Conservation (phyloP, 2,329 filamentous ascomycete genomes). For the Pseudogymnoascus sp. region DNA sequence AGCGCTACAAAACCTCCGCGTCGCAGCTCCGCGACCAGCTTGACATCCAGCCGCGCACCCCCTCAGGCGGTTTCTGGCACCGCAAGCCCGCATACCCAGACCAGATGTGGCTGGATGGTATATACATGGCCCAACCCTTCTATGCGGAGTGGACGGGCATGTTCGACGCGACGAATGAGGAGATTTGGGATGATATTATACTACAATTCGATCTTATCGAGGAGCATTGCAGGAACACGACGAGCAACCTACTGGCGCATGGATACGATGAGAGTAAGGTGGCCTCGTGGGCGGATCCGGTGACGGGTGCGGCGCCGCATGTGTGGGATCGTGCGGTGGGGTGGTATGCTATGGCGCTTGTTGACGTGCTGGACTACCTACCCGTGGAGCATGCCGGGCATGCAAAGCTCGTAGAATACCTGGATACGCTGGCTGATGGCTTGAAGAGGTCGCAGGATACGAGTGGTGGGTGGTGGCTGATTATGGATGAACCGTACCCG, state of each 20-base stretch:
- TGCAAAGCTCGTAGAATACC: conserved; percentile 10
- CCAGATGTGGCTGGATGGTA: conserved; percentile 53
- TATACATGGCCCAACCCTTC: conserved; percentile 39
- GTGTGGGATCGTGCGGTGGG: conserved; percentile 34
- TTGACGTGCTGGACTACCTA: conserved; percentile 30
- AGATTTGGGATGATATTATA: conserved; percentile 26
- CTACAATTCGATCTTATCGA: conserved; percentile 24
- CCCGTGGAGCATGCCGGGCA: conserved; percentile 19
- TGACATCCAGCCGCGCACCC: conserved; percentile 42
- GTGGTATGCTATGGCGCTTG: conserved; percentile 33
- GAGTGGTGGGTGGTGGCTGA: conserved; percentile 34
- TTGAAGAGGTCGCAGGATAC: conserved; percentile 18
- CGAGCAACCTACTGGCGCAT: conserved; percentile 28
- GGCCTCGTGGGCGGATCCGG: conserved; percentile 30
- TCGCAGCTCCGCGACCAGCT: conserved; percentile 39
- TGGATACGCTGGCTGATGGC: conserved; percentile 12
- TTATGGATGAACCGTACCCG: conserved; percentile 24
- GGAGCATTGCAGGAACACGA: conserved; percentile 18
- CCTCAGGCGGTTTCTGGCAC: conserved; percentile 49
- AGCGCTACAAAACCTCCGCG: conserved; percentile 43
- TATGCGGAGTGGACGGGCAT: conserved; percentile 24
- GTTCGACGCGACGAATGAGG: conserved; percentile 22
- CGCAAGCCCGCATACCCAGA: conserved; percentile 39
- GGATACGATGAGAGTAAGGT: conserved; percentile 31
- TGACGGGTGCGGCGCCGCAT: conserved; percentile 32